Evolutionary conservation across 2,329 filamentous ascomycete genomes (phyloP), one percentile per base, ranked within the genome.

Genomic region (Periconia sp.): DNA sequence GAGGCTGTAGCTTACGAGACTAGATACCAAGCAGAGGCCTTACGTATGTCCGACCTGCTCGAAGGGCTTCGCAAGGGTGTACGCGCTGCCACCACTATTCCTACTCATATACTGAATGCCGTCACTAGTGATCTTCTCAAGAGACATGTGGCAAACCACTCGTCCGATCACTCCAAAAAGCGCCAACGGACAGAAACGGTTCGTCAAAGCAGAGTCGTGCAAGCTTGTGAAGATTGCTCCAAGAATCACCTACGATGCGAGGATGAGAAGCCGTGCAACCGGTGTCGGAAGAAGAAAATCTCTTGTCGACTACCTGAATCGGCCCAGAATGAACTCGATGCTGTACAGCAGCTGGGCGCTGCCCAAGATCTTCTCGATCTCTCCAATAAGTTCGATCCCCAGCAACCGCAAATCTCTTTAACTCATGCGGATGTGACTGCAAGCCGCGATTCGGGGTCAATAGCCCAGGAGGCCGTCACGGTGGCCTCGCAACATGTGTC

Each of bases 221-320:
- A 79, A 56, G 78, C 78, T 1, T 81, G 78, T 47, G 76, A 77
- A 44, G 69, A 74, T 4, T 80, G 78, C 48, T 77, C 78, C 16
- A 68, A 72, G 16, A 73, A 76, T 3, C 78, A 81, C 52, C 64
- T 81, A 15, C 77, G 78, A 54, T 81, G 78, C 48, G 77, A 80
- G 46, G 78, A 81, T 48, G 70, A 75, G 32, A 80, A 80, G 61
- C 78, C 78, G 6, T 81, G 78, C 54, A 75, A 69, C 48, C 68
- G 78, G 32, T 81, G 78, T 59, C 70, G 65, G 28, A 76, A 76
- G 52, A 78, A 76, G 50, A 71, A 71, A 50, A 71, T 79, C 15
- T 51, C 61, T 5, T 81, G 78, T 43, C 66, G 53, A 30, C 48
- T 64, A 11, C 54, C 56, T n/a, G 48, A 55, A 26, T 19, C 34